phyloP scores from a whole-genome alignment of 176 grass and related monocot genomes.

The Carex littledalei region DNA sequence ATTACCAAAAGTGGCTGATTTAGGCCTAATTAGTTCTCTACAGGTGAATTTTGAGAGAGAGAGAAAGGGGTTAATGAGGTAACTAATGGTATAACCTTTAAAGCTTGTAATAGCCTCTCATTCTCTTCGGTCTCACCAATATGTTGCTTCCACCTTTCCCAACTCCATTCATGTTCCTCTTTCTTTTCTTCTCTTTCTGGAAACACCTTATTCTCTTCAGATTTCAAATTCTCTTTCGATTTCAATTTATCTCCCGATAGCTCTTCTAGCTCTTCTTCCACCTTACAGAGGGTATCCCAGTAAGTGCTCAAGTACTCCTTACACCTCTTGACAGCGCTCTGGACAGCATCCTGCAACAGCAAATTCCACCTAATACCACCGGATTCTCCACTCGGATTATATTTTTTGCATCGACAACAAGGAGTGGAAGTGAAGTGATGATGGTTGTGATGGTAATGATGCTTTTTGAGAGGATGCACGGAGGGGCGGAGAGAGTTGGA shows the following conservation, averaged over 20 bases:
- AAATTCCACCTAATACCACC: constrained; percentile 56
- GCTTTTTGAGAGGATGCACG: constrained; percentile 29
- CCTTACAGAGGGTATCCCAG: constrained; percentile 28
- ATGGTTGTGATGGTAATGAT: background rate
- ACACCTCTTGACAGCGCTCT: constrained; percentile 52
- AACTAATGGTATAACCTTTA: constrained; percentile 44
- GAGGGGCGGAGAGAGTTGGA: background rate
- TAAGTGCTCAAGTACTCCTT: constrained; percentile 48
- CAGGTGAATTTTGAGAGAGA: background rate
- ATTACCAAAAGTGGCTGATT: background rate
- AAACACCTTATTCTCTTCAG: constrained; percentile 18
- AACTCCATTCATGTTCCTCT: constrained; percentile 60
- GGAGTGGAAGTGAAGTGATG: background rate
- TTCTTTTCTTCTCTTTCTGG: constrained; percentile 21
- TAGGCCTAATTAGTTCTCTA: background rate
- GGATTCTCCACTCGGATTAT: constrained; percentile 23
- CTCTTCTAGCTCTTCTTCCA: background rate
- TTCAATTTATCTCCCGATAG: background rate
- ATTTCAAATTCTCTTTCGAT: background rate
- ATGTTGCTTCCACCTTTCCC: constrained; percentile 77
- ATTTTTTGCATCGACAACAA: constrained; percentile 12
- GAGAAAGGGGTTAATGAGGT: background rate
- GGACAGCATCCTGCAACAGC: constrained; percentile 51
- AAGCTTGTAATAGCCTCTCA: constrained; percentile 49
- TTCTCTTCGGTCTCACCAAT: constrained; percentile 66